Conservation (phyloP, 1,139 yeast genomes). For the Diutina catenulata region DNA sequence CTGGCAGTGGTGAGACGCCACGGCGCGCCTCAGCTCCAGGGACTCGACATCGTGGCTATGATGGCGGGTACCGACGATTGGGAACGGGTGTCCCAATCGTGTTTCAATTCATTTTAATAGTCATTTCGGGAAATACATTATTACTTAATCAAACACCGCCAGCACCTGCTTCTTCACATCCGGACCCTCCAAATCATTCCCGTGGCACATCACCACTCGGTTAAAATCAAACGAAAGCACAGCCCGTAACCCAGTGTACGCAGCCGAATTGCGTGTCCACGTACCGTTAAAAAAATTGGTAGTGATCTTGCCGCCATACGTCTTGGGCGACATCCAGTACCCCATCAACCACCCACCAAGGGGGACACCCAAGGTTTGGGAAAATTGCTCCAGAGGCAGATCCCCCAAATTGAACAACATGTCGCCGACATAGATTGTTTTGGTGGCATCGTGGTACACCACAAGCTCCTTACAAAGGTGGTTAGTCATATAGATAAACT, state of each 20-base stretch:
- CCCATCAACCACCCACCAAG: constrained; percentile 16
- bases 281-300: constrained; percentile 20
- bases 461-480: constrained; percentile 47
- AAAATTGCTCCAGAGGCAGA: constrained; percentile 17
- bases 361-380: constrained; percentile 32
- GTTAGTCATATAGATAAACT: constrained; percentile 42
- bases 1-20: constrained; percentile 1
- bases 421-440: constrained; percentile 45
- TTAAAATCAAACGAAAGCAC: constrained; percentile 32
- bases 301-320: constrained; percentile 23
- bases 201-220: constrained; percentile 45
- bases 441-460: constrained; percentile 33
- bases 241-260: constrained; percentile 18
- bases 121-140: too few relatives aligned
- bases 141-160: too few relatives aligned
- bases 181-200: constrained; percentile 18
- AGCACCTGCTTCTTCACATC: not conserved
- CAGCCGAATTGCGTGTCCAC: constrained; percentile 10
- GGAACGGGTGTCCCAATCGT: constrained; percentile 1
- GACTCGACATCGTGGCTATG: constrained; percentile 1
- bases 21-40: constrained; percentile 3
- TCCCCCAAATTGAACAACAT: constrained; percentile 34
- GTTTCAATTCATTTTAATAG: not conserved
- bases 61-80: constrained; percentile 5
- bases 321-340: constrained; percentile 22